Conservation (phyloP, 2,329 filamentous ascomycete genomes). For the Huntiella omanensis region DNA sequence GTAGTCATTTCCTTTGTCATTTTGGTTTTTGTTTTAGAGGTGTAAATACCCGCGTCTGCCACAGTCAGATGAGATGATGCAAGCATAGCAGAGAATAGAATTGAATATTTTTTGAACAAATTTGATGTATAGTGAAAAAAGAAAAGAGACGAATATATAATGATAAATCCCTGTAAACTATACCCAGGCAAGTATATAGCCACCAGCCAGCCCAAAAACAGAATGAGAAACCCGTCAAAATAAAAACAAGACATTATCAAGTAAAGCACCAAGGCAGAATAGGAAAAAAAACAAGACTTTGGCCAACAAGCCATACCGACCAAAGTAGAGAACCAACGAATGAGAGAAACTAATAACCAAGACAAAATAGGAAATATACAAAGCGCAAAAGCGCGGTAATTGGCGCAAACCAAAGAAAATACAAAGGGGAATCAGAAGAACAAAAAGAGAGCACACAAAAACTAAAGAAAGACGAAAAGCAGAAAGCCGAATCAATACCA, state of each 20-base stretch:
- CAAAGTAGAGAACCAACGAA: constrained; percentile 10
- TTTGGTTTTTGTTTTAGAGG: not conserved
- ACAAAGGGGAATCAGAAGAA: constrained; percentile 3
- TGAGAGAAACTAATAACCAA: constrained; percentile 3
- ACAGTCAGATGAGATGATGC: not conserved
- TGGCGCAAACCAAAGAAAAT: constrained; percentile 1
- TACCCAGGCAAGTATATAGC: no score
- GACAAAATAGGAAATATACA: not conserved
- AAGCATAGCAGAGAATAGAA: not conserved
- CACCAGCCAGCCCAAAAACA: no score
- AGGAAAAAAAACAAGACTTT: constrained; percentile 3
- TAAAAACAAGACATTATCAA: not conserved
- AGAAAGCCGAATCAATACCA: constrained; percentile 23
- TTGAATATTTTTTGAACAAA: not conserved
- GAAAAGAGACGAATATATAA: not conserved
- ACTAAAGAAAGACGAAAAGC: constrained; percentile 5
- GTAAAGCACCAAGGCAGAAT: constrained; percentile 10
- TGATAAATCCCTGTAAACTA: not conserved
- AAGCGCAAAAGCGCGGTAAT: not conserved
- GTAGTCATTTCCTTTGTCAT: constrained; percentile 5
- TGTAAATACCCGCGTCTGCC: not conserved
- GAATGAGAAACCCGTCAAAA: not conserved
- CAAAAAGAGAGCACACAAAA: constrained; percentile 1
- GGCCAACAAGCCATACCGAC: not conserved
- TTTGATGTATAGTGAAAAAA: not conserved